Conservation (phyloP, 2,329 filamentous ascomycete genomes). For the Metarhizium humberi region DNA sequence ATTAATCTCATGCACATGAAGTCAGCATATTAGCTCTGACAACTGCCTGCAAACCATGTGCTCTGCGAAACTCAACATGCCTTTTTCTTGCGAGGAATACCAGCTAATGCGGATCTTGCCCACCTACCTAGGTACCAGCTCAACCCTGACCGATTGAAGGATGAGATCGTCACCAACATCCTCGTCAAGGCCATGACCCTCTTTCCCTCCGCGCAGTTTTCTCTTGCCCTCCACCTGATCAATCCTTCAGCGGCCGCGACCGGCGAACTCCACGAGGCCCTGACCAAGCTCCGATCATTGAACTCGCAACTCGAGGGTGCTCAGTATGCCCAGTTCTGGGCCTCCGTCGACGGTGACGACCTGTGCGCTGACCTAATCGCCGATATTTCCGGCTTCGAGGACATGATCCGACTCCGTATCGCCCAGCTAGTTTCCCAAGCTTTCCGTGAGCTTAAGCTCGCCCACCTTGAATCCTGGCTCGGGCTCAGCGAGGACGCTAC, state of each 20-base stretch:
- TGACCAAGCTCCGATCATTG: slow-evolving; percentile 76
- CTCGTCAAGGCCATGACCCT: slow-evolving; percentile 96
- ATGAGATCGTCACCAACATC: slow-evolving; percentile 97
- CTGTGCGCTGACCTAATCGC: slow-evolving; percentile 92
- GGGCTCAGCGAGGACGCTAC: slow-evolving; percentile 60
- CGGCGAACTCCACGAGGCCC: slow-evolving; percentile 77
- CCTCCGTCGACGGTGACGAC: slow-evolving; percentile 84
- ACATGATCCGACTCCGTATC: slow-evolving; percentile 83
- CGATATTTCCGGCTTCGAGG: slow-evolving; percentile 91
- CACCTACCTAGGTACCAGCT: slow-evolving; percentile 78
- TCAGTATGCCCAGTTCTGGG: slow-evolving; percentile 90
- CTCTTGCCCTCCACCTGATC: slow-evolving; percentile 86
- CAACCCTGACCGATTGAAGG: slow-evolving; percentile 94
- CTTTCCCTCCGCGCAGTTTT: slow-evolving; percentile 94
- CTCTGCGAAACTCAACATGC: neutral
- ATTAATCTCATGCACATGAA: slow-evolving; percentile 9
- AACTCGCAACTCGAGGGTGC: slow-evolving; percentile 83
- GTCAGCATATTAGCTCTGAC: slow-evolving; percentile 57
- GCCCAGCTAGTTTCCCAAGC: slow-evolving; percentile 77
- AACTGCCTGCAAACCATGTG: slow-evolving; percentile 9
- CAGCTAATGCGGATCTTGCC: neutral
- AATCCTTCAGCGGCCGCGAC: slow-evolving; percentile 61
- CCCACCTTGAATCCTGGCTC: slow-evolving; percentile 66
- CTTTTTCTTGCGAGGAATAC: neutral
- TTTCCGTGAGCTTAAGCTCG: slow-evolving; percentile 62